Conservation (phyloP, 495 filamentous ascomycete species). For the Penicillium paradoxum region DNA sequence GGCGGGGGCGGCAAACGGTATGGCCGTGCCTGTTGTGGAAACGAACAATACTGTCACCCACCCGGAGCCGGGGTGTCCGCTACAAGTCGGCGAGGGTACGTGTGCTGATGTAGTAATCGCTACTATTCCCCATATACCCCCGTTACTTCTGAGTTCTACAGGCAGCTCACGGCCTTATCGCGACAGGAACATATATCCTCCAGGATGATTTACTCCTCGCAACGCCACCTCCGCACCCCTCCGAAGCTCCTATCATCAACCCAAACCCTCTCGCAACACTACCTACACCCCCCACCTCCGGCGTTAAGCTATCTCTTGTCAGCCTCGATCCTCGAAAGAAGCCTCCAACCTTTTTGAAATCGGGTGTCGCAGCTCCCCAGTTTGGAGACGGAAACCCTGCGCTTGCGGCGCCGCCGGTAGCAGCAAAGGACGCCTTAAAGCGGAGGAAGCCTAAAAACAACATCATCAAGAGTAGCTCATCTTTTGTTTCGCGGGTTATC, state of each 20-base stretch:
- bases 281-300: constrained; percentile 70
- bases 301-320: constrained; percentile 80
- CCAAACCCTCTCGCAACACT: constrained; percentile 85
- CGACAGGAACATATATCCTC: constrained; percentile 77
- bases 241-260: constrained; percentile 78
- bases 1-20: constrained; percentile 57
- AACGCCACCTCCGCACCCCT: constrained; percentile 91
- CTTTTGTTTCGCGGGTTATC: constrained; percentile 93
- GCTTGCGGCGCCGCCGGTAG: constrained; percentile 46
- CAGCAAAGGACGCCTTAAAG: constrained; percentile 71
- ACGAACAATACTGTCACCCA: constrained; percentile 83
- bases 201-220: constrained; percentile 88
- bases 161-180: constrained; percentile 17
- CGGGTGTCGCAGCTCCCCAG: constrained; percentile 48
- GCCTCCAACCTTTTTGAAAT: constrained; percentile 47
- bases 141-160: not conserved
- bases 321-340: constrained; percentile 58
- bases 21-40: constrained; percentile 71
- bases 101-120: not conserved
- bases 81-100: constrained; percentile 88
- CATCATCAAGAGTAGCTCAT: constrained; percentile 95
- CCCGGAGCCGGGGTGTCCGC: constrained; percentile 63
- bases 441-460: constrained; percentile 92
- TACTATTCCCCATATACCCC: constrained; percentile 4
- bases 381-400: constrained; percentile 88